Conservation (phyloP, 2,329 filamentous ascomycete genomes). For the Fusarium goolgardi region DNA sequence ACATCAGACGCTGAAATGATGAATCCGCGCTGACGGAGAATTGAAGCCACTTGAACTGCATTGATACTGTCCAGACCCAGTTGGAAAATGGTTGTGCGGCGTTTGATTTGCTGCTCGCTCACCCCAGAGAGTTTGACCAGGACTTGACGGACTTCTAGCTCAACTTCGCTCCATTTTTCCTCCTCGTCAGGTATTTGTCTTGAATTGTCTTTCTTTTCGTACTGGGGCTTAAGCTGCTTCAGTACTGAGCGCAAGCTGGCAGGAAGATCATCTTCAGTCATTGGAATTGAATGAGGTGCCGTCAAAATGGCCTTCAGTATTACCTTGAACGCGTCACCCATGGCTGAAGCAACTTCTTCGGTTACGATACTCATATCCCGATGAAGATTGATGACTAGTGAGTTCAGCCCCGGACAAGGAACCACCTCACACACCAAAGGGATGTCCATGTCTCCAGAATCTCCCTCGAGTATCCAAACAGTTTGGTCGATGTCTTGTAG, state of each 20-base stretch:
- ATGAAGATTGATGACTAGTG: constrained; percentile 71
- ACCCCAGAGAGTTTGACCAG: constrained; percentile 69
- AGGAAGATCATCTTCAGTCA: constrained; percentile 42
- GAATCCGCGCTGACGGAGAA: constrained; percentile 70
- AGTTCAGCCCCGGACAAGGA: constrained; percentile 64
- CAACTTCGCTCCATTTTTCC: constrained; percentile 61
- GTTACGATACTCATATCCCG: constrained; percentile 62
- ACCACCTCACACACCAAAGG: constrained; percentile 81
- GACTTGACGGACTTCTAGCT: constrained; percentile 65
- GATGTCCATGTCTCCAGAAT: constrained; percentile 75
- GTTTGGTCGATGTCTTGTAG: constrained; percentile 64
- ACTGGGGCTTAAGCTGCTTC: constrained; percentile 34
- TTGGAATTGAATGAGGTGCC: constrained; percentile 45
- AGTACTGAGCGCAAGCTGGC: constrained; percentile 34
- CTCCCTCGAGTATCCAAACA: constrained; percentile 68
- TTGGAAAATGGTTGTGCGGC: constrained; percentile 80
- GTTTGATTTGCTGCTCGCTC: constrained; percentile 62
- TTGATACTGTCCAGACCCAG: constrained; percentile 94
- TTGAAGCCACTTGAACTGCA: constrained; percentile 79
- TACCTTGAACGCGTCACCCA: constrained; percentile 50
- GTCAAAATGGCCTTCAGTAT: constrained; percentile 45
- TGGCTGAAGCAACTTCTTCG: constrained; percentile 42
- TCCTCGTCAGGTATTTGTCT: constrained; percentile 27
- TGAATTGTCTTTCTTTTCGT: constrained; percentile 33
- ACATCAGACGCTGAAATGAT: constrained; percentile 77